phyloP scores from a whole-genome alignment of 1,284 basidiomycete genomes.

The Ceratobasidium sp. region DNA sequence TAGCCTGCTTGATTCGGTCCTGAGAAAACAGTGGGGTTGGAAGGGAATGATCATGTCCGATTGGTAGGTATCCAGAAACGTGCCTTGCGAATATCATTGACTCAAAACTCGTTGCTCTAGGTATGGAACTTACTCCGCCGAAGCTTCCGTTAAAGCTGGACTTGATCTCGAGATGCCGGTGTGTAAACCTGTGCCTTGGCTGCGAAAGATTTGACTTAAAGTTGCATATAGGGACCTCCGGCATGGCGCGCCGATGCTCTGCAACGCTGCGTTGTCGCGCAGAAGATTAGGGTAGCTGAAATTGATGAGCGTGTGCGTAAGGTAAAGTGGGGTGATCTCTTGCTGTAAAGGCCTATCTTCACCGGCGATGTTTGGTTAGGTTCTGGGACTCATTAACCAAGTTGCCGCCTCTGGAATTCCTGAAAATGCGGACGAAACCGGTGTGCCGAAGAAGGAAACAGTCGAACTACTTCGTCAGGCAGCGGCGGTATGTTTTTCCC shows the following conservation, averaged over 20 bases:
- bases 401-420: conserved; percentile 44
- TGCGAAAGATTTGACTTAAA: not conserved
- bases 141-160: conserved; percentile 65
- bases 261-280: conserved; percentile 52
- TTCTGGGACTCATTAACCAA: conserved; percentile 37
- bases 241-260: conserved; percentile 59
- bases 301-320: conserved; percentile 48
- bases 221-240: conserved; percentile 52
- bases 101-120: conserved; percentile 48
- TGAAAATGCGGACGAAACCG: conserved; percentile 43
- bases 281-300: conserved; percentile 46
- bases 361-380: not conserved
- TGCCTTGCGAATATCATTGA: conserved; percentile 14
- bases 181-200: conserved; percentile 40
- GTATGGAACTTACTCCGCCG: conserved; percentile 69
- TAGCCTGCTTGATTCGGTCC: conserved; percentile 60
- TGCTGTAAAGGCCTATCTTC: conserved; percentile 37
- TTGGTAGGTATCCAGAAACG: conserved; percentile 55
- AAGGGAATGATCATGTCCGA: conserved; percentile 70
- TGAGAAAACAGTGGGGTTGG: conserved; percentile 73
- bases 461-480: conserved; percentile 56
- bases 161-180: conserved; percentile 66
- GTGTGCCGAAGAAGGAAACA: conserved; percentile 48
- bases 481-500: conserved; percentile 52
- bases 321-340: conserved; percentile 46